Conservation (phyloP, 768 basidiomycete genomes). For the Suillus occidentalis region DNA sequence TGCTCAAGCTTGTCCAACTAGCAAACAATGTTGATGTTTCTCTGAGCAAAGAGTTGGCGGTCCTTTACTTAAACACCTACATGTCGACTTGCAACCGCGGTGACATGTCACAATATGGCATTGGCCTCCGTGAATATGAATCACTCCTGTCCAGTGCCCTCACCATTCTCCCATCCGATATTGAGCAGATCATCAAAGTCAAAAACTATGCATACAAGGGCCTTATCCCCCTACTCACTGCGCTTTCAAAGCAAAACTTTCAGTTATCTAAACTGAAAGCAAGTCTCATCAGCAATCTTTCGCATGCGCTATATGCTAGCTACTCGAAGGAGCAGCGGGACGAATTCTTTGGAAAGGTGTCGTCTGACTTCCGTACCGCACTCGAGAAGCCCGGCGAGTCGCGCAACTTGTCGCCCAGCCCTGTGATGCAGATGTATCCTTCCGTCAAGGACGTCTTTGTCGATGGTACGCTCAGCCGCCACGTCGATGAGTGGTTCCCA, state of each 20-base stretch:
- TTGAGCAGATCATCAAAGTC: constrained; percentile 13
- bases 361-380: constrained; percentile 1
- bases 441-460: constrained; percentile 17
- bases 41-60: constrained; percentile 26
- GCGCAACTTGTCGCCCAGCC: not conserved
- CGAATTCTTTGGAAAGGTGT: constrained; percentile 21
- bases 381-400: not conserved
- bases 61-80: constrained; percentile 47
- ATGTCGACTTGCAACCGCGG: constrained; percentile 33
- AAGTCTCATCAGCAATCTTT: constrained; percentile 20
- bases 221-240: constrained; percentile 43
- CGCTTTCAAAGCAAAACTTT: constrained; percentile 36
- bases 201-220: constrained; percentile 38
- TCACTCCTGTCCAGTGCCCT: constrained; percentile 40
- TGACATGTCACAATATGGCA: constrained; percentile 24
- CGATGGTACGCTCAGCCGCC: constrained; percentile 27
- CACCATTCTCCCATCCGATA: constrained; percentile 25
- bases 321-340: constrained; percentile 21
- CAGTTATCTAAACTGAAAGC: constrained; percentile 27
- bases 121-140: constrained; percentile 46
- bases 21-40: not conserved
- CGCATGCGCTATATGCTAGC: constrained; percentile 26
- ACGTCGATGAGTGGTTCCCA: constrained; percentile 35
- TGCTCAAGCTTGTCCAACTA: constrained; percentile 27
- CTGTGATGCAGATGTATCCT: constrained; percentile 13